Evolutionary conservation across 148 eudicot species (phyloP).

Genomic region (Heliosperma pusillum): DNA sequence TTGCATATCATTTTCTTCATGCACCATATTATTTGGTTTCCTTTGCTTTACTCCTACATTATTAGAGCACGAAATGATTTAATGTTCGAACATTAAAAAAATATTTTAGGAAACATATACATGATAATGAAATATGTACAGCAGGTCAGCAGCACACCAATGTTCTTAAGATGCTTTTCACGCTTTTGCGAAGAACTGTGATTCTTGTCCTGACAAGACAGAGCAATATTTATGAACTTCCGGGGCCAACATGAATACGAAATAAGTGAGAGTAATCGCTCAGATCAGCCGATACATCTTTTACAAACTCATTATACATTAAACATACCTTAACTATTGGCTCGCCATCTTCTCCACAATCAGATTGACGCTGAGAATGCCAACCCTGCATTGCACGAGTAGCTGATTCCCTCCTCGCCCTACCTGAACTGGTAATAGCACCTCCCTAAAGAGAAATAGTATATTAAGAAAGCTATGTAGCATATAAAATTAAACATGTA

Average conservation of each 20-base stretch:
- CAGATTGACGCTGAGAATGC: conserved; percentile 72
- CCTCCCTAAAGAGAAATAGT: conserved; percentile 36
- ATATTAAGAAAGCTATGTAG: background rate
- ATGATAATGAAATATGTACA: conserved; percentile 2
- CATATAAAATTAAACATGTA: background rate
- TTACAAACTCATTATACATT: background rate
- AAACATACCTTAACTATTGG: conserved; percentile 46
- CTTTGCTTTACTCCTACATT: conserved; percentile 62
- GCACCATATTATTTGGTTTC: conserved; percentile 65
- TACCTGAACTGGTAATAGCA: conserved; percentile 62
- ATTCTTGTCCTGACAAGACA: conserved; percentile 58
- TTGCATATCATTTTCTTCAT: conserved; percentile 46
- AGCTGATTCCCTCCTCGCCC: conserved; percentile 87
- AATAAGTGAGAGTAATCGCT: background rate
- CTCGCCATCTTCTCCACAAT: conserved; percentile 62
- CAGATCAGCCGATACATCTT: conserved; percentile 1
- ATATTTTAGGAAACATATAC: background rate
- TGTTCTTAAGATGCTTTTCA: conserved; percentile 73
- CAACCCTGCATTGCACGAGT: conserved; percentile 99
- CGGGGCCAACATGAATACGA: background rate
- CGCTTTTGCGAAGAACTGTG: conserved; percentile 52
- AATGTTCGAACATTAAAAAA: background rate
- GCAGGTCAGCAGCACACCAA: conserved; percentile 40
- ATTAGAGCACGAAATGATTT: background rate
- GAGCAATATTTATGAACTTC: conserved; percentile 5